Base-by-base conservation (phyloP, 768 basidiomycete genomes). In the Strobilomyces confusus region DNA sequence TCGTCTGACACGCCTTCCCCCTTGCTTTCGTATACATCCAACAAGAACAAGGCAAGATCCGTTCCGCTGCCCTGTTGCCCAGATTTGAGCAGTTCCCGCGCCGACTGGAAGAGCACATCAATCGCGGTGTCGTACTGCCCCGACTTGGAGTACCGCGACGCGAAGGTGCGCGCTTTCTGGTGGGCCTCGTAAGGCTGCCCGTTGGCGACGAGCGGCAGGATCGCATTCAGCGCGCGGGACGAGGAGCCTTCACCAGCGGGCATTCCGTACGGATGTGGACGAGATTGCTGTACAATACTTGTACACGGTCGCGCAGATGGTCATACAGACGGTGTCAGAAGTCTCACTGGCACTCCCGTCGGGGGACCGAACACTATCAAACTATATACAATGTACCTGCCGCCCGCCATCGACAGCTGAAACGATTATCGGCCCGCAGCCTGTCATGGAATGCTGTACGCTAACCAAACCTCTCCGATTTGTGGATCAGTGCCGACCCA, bases 91-190 rank as follows among this genome's bases (percentile, higher is more conserved):
- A 99, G 77, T 66, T 93, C 92, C 48, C 88, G 79, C 2, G 93
- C 86, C 41, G 86, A 87, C 63, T 93, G 89, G 72, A 97, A 98
- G 46, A 98, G 82, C 5, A 98, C 89, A 69, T 95, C 88, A 70
- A 93, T 89, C 17, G 97, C 95, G 14, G 86, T 86, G 64, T 87
- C 86, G 64, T 87, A 86, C 60, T 95, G 87, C 3, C 76, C 77
- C 4, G 89, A 81, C 74, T 93, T 92, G 47, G 78, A 76, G 68
- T 92, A 92, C 62, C 95, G 80, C 4, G 94, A 86, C 5, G 92
- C 92, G 59, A 95, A 97, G 17, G 95, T 98, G 25, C 95, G 83
- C 11, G 94, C 92, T 72, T 98, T 98, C 70, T 98, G 95, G 63
- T 98, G 95, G 0, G 95, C 95, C 56, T 94, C 92, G 69, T 97